phyloP scores from a whole-genome alignment of 108 stramenopile genomes.

The Nitzschia inconspicua region DNA sequence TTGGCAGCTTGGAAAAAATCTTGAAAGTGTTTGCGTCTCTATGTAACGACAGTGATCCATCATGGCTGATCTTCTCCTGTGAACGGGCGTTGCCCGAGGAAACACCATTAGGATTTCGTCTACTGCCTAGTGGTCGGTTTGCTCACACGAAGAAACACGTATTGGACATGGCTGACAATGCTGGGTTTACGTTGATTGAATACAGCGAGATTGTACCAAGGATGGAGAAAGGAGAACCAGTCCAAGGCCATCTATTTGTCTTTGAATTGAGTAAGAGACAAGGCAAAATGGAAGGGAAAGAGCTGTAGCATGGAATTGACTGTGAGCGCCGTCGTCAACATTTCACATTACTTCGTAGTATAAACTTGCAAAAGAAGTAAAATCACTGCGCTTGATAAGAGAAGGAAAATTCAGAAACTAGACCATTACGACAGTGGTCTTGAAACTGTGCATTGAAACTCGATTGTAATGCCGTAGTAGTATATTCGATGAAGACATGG shows the following conservation, averaged over 20 bases:
- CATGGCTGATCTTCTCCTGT: constrained; percentile 60
- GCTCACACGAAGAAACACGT: constrained; percentile 69
- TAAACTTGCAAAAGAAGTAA: no score
- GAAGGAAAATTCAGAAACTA: no score
- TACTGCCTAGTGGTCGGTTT: constrained; percentile 60
- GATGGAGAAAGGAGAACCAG: constrained; percentile 65
- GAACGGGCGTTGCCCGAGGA: constrained; percentile 57
- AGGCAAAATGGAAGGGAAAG: no score
- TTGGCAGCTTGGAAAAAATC: constrained; percentile 53
- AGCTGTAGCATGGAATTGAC: no score
- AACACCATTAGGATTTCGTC: constrained; percentile 49
- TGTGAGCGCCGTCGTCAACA: no score
- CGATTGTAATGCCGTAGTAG: no score
- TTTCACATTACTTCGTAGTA: no score
- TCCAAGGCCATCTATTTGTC: constrained; percentile 62
- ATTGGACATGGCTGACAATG: constrained; percentile 27
- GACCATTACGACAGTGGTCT: no score
- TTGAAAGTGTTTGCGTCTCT: constrained; percentile 41
- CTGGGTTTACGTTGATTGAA: constrained; percentile 36
- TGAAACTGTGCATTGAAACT: no score
- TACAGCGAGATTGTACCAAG: constrained; percentile 60
- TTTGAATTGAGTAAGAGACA: no score
- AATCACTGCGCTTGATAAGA: no score
- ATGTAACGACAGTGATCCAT: not conserved
- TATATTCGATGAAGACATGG: no score